Conservation (phyloP, 2,329 filamentous ascomycete genomes). For the Boeremia exigua region DNA sequence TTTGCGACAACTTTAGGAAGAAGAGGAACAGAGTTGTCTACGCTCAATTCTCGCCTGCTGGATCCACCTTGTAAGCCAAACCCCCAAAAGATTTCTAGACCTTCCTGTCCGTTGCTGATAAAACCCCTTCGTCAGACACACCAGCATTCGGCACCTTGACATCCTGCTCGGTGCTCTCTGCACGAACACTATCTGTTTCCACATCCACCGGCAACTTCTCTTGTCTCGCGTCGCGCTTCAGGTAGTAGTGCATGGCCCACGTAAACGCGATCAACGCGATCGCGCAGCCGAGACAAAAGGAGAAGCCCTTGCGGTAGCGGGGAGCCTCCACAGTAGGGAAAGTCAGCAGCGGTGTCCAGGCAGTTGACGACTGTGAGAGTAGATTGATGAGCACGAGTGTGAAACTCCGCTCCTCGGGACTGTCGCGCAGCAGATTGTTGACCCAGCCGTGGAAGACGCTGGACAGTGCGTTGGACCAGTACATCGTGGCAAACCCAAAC, state of each 20-base stretch:
- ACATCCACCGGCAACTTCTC: neutral
- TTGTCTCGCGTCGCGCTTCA: conserved; percentile 4
- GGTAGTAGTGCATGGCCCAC: conserved; percentile 3
- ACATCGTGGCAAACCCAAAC: conserved; percentile 58
- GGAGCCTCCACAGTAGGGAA: conserved; percentile 15
- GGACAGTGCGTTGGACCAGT: conserved; percentile 57
- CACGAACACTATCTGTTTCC: neutral
- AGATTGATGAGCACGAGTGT: conserved; percentile 16
- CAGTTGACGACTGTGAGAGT: conserved; percentile 9
- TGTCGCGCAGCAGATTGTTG: conserved; percentile 32
- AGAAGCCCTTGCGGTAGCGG: conserved; percentile 8
- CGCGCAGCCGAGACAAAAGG: conserved; percentile 11
- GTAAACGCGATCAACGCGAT: conserved; percentile 5
- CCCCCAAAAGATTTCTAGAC: neutral
- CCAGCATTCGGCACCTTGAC: neutral
- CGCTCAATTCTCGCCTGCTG: too few species aligned
- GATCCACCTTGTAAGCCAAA: too few species aligned
- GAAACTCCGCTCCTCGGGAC: conserved; percentile 12
- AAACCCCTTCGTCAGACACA: neutral
- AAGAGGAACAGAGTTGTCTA: too few species aligned
- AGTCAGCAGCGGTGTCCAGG: conserved; percentile 12
- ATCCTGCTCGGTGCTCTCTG: neutral
- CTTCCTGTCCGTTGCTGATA: neutral
- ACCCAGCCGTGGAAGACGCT: conserved; percentile 62
- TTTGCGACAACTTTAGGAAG: too few species aligned